Percentiles rank a stretch among this genome's conserved stretches.
These are phyloP conservation scores for Stephanodiscus triporus DNA, from an alignment of 108 stramenopile genomes.

Conservation along the genomic window DNA sequence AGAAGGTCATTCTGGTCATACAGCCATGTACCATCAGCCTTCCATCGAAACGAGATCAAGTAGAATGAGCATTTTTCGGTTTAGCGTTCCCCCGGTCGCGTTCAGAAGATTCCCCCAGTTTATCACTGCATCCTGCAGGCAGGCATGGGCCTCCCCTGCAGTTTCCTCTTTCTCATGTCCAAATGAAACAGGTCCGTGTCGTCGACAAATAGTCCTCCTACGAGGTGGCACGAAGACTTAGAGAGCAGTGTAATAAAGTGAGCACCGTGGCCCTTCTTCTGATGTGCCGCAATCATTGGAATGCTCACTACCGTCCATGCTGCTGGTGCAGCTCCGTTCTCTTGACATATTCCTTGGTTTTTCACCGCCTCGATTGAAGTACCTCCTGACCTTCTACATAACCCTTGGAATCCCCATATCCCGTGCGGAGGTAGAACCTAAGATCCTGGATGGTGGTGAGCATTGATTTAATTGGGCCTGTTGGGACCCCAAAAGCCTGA, in stretches of 20 bases:
- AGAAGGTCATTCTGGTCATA: neutral
- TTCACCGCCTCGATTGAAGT: neutral
- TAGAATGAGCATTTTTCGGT: slow-evolving; percentile 21
- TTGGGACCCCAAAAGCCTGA: too few species aligned
- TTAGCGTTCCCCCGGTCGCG: slow-evolving; percentile 5
- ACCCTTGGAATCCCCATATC: too few species aligned
- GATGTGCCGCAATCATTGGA: slow-evolving; percentile 6
- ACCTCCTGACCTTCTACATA: too few species aligned
- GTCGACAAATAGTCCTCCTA: neutral
- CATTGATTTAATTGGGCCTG: too few species aligned
- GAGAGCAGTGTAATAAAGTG: neutral
- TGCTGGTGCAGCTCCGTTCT: slow-evolving; percentile 27
- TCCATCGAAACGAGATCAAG: slow-evolving; percentile 5
- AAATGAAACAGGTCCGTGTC: neutral
- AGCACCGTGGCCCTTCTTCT: slow-evolving; percentile 6
- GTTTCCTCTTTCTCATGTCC: neutral
- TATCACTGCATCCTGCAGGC: neutral
- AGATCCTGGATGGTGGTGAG: too few species aligned
- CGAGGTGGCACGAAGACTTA: neutral
- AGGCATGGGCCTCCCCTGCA: neutral
- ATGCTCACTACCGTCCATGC: slow-evolving; percentile 15
- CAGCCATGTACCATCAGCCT: neutral
- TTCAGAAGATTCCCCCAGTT: slow-evolving; percentile 16
- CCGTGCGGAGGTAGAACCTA: too few species aligned
- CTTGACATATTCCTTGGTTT: slow-evolving; percentile 36